phyloP scores from a whole-genome alignment of 257 asterid genomes.

The Solanum raphanifolium region DNA sequence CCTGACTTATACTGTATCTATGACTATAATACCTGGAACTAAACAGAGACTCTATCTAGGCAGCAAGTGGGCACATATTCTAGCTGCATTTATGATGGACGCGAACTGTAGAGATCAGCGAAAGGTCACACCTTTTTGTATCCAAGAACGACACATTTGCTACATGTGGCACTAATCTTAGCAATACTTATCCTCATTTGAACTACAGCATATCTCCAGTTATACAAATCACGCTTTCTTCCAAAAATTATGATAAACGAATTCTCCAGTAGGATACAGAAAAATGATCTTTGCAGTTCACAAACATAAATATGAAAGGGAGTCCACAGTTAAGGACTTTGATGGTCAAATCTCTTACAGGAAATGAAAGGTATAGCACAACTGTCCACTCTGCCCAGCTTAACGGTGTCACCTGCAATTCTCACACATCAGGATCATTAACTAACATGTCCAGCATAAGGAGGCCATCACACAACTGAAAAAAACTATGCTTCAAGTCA shows the following conservation, averaged over 20 bases:
- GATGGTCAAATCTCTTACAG: constrained; percentile 46
- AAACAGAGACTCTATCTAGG: not conserved
- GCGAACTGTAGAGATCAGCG: not conserved
- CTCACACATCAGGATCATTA: not conserved
- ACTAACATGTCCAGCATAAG: not conserved
- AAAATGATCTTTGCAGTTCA: not conserved
- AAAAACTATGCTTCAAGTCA: not conserved
- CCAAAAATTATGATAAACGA: not conserved
- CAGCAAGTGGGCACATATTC: not conserved
- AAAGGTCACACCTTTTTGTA: not conserved
- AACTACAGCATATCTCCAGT: not conserved
- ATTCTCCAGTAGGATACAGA: not conserved
- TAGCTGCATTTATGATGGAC: not conserved
- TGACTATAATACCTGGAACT: not conserved
- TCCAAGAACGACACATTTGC: not conserved
- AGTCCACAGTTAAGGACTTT: not conserved
- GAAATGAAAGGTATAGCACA: constrained; percentile 88
- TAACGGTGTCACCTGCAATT: constrained; percentile 70
- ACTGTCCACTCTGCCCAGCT: constrained; percentile 90
- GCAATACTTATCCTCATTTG: not conserved
- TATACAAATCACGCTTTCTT: not conserved
- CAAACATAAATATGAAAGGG: not conserved
- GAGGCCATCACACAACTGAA: not conserved
- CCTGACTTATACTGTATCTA: not conserved
- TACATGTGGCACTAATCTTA: not conserved